These are phyloP conservation scores for Stachybotrys echinatus DNA, from an alignment of 2,329 filamentous ascomycete genomes.

Conservation along the genomic window DNA sequence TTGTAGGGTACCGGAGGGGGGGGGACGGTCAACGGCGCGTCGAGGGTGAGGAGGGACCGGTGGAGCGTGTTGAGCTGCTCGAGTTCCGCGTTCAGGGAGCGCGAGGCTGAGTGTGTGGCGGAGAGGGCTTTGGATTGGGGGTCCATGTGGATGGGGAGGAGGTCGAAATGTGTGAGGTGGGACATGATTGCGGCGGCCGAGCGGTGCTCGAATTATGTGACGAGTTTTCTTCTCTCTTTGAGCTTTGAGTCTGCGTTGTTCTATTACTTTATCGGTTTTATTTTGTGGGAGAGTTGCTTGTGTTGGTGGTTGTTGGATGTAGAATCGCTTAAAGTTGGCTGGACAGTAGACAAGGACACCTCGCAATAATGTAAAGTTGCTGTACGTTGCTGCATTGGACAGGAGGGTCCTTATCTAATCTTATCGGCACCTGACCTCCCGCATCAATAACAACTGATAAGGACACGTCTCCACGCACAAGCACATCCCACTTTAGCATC, in stretches of 20 bases:
- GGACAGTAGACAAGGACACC: slow-evolving; percentile 20
- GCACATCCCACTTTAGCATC: neutral
- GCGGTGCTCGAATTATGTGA: neutral
- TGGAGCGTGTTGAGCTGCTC: slow-evolving; percentile 73
- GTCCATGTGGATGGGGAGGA: slow-evolving; percentile 78
- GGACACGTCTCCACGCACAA: neutral
- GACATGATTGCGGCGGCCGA: slow-evolving; percentile 34
- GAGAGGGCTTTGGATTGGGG: slow-evolving; percentile 70
- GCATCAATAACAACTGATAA: no score
- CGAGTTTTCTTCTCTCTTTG: neutral
- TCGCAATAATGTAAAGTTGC: slow-evolving; percentile 14
- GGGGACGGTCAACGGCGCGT: slow-evolving; percentile 58
- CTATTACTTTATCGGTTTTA: neutral
- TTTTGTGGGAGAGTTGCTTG: neutral
- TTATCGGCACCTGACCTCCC: slow-evolving; percentile 29
- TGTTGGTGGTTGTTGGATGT: neutral
- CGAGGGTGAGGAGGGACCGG: slow-evolving; percentile 57
- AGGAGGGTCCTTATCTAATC: slow-evolving; percentile 19
- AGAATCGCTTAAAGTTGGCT: neutral
- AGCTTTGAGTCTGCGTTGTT: neutral
- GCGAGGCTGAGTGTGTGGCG: slow-evolving; percentile 37
- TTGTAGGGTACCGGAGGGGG: slow-evolving; percentile 88
- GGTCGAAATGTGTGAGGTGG: slow-evolving; percentile 69
- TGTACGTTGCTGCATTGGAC: neutral
- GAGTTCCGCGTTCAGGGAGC: slow-evolving; percentile 59